Base-by-base conservation (phyloP, 1,284 basidiomycete species). In the Anthracocystis walkeri region DNA sequence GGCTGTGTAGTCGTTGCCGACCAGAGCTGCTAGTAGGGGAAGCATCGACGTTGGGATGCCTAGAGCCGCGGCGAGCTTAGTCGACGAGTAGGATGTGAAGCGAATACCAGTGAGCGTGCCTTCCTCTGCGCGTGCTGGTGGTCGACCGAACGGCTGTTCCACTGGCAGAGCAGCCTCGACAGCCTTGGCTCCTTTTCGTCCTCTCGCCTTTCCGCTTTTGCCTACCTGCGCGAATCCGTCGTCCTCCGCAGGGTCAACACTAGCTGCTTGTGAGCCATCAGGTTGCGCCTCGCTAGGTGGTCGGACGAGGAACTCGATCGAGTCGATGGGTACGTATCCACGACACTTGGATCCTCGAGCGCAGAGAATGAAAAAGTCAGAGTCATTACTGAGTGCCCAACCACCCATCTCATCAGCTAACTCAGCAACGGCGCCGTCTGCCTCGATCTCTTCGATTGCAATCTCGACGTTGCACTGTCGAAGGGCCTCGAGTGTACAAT, bases 361-460 rank as follows among this genome's bases (percentile, higher is more conserved):
- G 44, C 78, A 82, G 25, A 82, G 71, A 20, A 81, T 65, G 60
- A 82, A 82, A 38, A 75, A 82, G 66, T 82, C 81, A 2, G 73
- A 77, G 54, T 82, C 81, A 27, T 75, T 61, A 46, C 76, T 78
- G 31, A 80, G 70, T 0, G 81, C 80, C 69, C 78, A 76, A 0
- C 79, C 81, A 7, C 63, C 56, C 46, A 67, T 51, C 16, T 58
- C 58, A 23, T 75, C 77, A 4, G 81, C 80, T 1, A 77, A 53
- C 58, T 80, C 76, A 4, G 74, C 80, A 8, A 82, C 78, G 6
- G 70, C 68, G 16, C 76, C 52, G 50, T 82, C 81, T 8, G 81
- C 81, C 51, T 82, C 81, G 61, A 63, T 65, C 55, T 70, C 50
- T 14, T 77, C 69, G 50, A 82, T 60, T 40, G 79, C 40, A 14